These are phyloP conservation scores for Aotearoamyces nothofagi DNA, from an alignment of 2,329 filamentous ascomycete genomes.

Conservation along the genomic window DNA sequence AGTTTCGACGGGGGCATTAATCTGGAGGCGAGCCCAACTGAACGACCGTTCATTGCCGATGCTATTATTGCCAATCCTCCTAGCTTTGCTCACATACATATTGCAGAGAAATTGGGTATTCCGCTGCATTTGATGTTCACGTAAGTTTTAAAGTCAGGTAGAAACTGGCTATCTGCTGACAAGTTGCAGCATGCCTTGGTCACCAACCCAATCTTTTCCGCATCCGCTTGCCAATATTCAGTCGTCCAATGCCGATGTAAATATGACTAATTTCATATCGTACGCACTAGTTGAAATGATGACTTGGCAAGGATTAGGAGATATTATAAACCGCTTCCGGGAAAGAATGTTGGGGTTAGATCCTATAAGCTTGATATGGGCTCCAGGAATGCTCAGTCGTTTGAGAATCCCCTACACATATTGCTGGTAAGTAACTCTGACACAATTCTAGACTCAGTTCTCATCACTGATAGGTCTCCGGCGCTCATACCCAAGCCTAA, in stretches of 20 bases:
- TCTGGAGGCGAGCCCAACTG: conserved; percentile 17
- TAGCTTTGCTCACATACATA: conserved; percentile 61
- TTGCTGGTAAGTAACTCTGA: conserved; percentile 43
- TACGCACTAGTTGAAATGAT: conserved; percentile 58
- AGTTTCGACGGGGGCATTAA: conserved; percentile 17
- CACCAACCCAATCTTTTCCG: conserved; percentile 53
- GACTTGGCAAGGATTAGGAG: conserved; percentile 67
- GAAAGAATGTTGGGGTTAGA: conserved; percentile 61
- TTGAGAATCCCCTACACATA: conserved; percentile 77
- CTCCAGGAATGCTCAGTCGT: conserved; percentile 62
- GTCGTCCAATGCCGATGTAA: conserved; percentile 45
- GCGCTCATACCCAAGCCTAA: conserved; percentile 63
- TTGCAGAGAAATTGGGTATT: conserved; percentile 60
- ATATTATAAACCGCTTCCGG: conserved; percentile 80
- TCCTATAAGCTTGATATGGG: conserved; percentile 66
- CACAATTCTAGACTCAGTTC: background rate
- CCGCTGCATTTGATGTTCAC: conserved; percentile 84
- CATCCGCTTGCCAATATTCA: conserved; percentile 57
- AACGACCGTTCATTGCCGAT: conserved; percentile 63
- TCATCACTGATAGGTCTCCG: conserved; percentile 36
- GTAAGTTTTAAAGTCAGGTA: too few species aligned
- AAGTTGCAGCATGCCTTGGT: conserved; percentile 53
- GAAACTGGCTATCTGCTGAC: conserved; percentile 3
- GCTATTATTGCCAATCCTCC: conserved; percentile 68
- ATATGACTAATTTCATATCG: conserved; percentile 51